Evolutionary conservation across 2,329 filamentous ascomycete species (phyloP).

Genomic region (Aureobasidium sp.): DNA sequence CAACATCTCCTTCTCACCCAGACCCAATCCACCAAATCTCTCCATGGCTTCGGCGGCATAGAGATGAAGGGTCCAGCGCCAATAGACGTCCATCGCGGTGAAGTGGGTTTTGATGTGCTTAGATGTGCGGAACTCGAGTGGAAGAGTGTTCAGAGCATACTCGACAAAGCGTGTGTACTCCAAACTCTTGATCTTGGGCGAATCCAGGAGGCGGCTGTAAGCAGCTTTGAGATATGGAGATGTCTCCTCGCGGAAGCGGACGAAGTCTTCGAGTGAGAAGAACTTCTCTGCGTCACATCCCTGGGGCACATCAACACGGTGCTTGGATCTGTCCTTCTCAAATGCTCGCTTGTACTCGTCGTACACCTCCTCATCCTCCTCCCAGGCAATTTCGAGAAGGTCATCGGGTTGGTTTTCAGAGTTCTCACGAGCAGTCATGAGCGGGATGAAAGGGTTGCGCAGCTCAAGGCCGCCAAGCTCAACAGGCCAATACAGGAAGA

Average conservation of each 20-base stretch:
- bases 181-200: conserved; percentile 22
- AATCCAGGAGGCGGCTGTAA: conserved; percentile 29
- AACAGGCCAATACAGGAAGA: conserved; percentile 45
- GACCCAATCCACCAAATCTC: conserved; percentile 19
- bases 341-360: conserved; percentile 23
- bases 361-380: conserved; percentile 29
- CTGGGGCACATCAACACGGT: conserved; percentile 15
- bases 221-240: conserved; percentile 24
- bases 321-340: conserved; percentile 18
- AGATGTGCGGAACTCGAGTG: conserved; percentile 10
- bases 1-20: conserved; percentile 20
- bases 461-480: conserved; percentile 43
- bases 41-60: conserved; percentile 20
- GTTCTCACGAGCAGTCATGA: conserved; percentile 38
- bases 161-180: conserved; percentile 20
- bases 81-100: conserved; percentile 29
- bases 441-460: conserved; percentile 40
- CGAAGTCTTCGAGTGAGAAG: conserved; percentile 37
- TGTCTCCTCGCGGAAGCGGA: conserved; percentile 33
- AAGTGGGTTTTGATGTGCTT: conserved; percentile 17
- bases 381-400: conserved; percentile 22
- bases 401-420: conserved; percentile 31
- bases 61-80: conserved; percentile 35
- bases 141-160: conserved; percentile 16
- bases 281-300: conserved; percentile 30